A percentile compares a stretch with the other conserved stretches of the same genome.
Conservation (phyloP, 225 moss, liverwort and hornwort species). For the Polytrichum formosum region DNA sequence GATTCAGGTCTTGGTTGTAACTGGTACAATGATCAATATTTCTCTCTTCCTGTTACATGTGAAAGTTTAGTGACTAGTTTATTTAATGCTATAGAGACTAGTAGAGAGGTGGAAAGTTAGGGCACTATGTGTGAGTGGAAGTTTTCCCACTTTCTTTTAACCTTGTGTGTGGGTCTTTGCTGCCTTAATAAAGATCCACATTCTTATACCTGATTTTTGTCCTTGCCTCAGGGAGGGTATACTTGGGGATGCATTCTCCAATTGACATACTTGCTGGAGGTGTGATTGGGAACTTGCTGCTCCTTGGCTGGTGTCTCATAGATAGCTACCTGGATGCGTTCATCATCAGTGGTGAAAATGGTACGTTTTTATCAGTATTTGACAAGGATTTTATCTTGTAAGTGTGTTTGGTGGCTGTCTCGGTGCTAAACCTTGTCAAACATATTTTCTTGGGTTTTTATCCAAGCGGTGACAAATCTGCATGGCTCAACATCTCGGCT, state of each 20-base stretch:
- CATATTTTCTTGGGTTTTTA: too few relatives aligned
- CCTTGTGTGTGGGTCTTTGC: too few relatives aligned
- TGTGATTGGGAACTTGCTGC: constrained; percentile 49
- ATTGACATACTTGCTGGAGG: constrained; percentile 70
- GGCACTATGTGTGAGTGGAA: not conserved
- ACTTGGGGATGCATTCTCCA: constrained; percentile 94
- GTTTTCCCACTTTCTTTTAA: not conserved
- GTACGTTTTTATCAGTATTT: constrained; percentile 27
- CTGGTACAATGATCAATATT: constrained; percentile 34
- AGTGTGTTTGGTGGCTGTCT: too few relatives aligned
- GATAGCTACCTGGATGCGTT: constrained; percentile 70
- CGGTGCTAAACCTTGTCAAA: too few relatives aligned
- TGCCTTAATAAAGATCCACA: not conserved
- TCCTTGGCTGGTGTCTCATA: constrained; percentile 56
- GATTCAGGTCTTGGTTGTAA: constrained; percentile 54
- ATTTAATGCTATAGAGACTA: too few relatives aligned
- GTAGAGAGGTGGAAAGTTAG: too few relatives aligned
- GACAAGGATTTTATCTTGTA: too few relatives aligned
- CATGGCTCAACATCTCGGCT: too few relatives aligned
- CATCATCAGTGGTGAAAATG: constrained; percentile 73
- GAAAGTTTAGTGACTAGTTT: not conserved
- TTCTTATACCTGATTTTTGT: not conserved
- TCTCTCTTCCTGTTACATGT: not conserved
- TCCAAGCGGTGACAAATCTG: too few relatives aligned
- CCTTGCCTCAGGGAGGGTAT: constrained; percentile 61